Evolutionary conservation across 768 basidiomycete species (phyloP), one percentile per base, ranked within the genome.

Genomic region (Auriscalpium orientale): DNA sequence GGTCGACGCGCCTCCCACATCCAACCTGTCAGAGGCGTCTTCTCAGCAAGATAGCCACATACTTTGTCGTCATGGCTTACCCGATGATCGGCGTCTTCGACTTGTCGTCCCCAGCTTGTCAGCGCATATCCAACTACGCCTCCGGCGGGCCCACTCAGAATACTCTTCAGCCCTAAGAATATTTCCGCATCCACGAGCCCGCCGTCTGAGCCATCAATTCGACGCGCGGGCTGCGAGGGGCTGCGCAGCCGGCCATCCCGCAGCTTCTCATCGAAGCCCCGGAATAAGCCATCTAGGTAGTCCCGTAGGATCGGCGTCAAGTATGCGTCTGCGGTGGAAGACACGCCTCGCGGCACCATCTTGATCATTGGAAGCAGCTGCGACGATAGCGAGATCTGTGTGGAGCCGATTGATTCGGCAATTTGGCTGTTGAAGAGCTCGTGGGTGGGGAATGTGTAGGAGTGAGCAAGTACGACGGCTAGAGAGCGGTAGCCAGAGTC

Each of bases 141-240:
- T 2, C 95, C 95, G 0, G 95, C 95, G 0, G 95, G 95, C 3
- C 91, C 91, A 63, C 90, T 93, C 38, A 97, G 70, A 60, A 98
- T 94, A 60, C 89, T 91, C 77, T 94, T 95, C 62, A 98, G 71
- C 0, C 95, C 95, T 0, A 91, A 92, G 68, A 98, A 98, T 64
- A 90, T 89, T 56, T 80, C 70, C 12, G 88, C 71, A 66, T 91
- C 88, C 21, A 92, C 73, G 9, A 95, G 72, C 8, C 91, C 90
- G 6, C 92, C 95, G 64, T 98, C 95, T 53, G 88, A 91, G 37
- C 88, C 95, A 98, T 98, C 66, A 98, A 98, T 66, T 95, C 93
- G 35, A 97, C 92, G 2, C 90, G 73, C 1, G n/a, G n/a, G n/a
- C n/a, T n/a, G n/a, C n/a, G n/a, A n/a, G n/a, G 85, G 83, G 55